phyloP scores from a whole-genome alignment of 768 basidiomycete genomes.

The Suillus tomentosus region DNA sequence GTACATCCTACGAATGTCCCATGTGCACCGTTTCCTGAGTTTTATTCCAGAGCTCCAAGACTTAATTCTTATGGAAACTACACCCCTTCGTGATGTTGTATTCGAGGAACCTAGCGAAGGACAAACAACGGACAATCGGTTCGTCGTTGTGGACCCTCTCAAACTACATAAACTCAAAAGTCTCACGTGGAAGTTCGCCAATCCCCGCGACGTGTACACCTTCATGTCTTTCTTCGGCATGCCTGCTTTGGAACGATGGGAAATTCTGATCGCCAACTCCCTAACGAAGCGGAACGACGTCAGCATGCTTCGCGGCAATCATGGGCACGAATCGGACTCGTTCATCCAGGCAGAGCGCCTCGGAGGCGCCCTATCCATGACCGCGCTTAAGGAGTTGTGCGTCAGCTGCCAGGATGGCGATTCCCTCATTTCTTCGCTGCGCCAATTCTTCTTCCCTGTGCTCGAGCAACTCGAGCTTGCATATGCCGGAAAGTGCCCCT shows the following conservation, averaged over 20 bases:
- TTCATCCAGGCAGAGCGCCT: constrained; percentile 32
- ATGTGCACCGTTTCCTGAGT: constrained; percentile 38
- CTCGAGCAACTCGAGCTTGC: constrained; percentile 48
- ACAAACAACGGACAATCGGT: constrained; percentile 10
- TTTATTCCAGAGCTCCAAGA: constrained; percentile 44
- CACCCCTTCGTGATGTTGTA: constrained; percentile 41
- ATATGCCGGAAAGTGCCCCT: constrained; percentile 34
- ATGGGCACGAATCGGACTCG: constrained; percentile 29
- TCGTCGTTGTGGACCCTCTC: constrained; percentile 26
- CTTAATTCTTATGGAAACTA: constrained; percentile 43
- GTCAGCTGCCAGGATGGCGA: constrained; percentile 46
- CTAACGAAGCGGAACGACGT: constrained; percentile 31
- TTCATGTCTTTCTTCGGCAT: constrained; percentile 44
- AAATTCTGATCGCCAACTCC: constrained; percentile 43
- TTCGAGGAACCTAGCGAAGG: constrained; percentile 19
- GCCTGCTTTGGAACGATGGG: constrained; percentile 45
- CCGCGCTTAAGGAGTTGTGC: constrained; percentile 42
- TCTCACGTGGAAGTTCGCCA: constrained; percentile 53
- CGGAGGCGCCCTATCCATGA: constrained; percentile 28
- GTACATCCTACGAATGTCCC: constrained; percentile 41
- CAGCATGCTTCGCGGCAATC: constrained; percentile 33
- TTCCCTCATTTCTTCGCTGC: constrained; percentile 37
- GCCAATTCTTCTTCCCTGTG: constrained; percentile 46
- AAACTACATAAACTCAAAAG: constrained; percentile 41
- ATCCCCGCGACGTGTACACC: constrained; percentile 41